phyloP scores from a whole-genome alignment of 2,329 filamentous ascomycete species.

The Neospermospora avenae region DNA sequence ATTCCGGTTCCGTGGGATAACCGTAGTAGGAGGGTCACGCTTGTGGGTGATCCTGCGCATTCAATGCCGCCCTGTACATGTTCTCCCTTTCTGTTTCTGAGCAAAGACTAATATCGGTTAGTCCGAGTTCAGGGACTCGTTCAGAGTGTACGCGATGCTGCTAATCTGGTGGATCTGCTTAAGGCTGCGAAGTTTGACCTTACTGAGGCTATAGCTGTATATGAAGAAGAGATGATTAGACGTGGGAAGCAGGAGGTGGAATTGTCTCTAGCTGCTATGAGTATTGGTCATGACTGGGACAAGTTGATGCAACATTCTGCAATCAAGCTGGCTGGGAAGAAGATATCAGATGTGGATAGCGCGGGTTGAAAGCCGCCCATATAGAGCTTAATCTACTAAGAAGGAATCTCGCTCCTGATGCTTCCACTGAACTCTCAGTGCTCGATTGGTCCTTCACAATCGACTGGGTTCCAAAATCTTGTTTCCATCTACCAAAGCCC shows the following conservation, averaged over 20 bases:
- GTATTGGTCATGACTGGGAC: slow-evolving; percentile 43
- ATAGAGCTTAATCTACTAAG: neutral
- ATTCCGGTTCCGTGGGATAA: slow-evolving; percentile 23
- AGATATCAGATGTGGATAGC: neutral
- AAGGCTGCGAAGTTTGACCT: neutral
- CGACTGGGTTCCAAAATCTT: too few species aligned
- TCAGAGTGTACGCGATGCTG: slow-evolving; percentile 6
- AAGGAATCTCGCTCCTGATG: neutral
- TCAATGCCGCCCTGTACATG: slow-evolving; percentile 3
- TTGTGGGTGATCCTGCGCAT: slow-evolving; percentile 10
- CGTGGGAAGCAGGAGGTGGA: slow-evolving; percentile 42
- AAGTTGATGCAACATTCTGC: slow-evolving; percentile 31
- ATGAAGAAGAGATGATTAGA: slow-evolving; percentile 44
- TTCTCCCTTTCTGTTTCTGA: too few species aligned
- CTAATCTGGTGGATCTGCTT: neutral
- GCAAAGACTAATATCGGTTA: too few species aligned
- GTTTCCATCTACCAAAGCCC: neutral
- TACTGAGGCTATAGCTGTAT: slow-evolving; percentile 35
- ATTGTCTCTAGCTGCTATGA: slow-evolving; percentile 40
- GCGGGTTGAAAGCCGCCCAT: neutral
- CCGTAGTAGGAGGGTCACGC: neutral
- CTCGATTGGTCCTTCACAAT: too few species aligned
- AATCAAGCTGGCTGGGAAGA: slow-evolving; percentile 3
- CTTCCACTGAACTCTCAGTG: too few species aligned
- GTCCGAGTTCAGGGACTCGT: slow-evolving; percentile 9